Percentiles rank a stretch among this genome's conserved stretches.
Conservation (phyloP, 2,329 filamentous ascomycete species). For the Penicillium sumatraense region DNA sequence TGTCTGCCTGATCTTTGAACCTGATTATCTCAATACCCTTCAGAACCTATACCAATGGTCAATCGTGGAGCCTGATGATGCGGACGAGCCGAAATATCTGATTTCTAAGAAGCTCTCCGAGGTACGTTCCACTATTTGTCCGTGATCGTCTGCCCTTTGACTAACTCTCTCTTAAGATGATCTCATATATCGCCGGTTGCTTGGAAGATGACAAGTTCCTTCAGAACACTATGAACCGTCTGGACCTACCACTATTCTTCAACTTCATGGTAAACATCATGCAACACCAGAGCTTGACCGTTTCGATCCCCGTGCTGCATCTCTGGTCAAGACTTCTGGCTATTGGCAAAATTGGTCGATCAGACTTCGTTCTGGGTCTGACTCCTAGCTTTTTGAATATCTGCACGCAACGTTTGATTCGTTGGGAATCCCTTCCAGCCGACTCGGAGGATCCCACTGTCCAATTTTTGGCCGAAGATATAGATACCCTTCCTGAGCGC, state of each 20-base stretch:
- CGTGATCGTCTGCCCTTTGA: not conserved
- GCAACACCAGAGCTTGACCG: slow-evolving; percentile 82
- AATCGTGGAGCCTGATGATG: slow-evolving; percentile 75
- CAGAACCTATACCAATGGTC: slow-evolving; percentile 80
- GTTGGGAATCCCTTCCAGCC: slow-evolving; percentile 84
- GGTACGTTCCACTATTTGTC: slow-evolving; percentile 51
- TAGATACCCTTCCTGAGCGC: slow-evolving; percentile 89
- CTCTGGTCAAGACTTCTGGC: slow-evolving; percentile 84
- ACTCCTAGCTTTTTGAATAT: slow-evolving; percentile 79
- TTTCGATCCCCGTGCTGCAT: slow-evolving; percentile 91
- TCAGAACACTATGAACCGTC: slow-evolving; percentile 60
- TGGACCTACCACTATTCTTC: slow-evolving; percentile 76
- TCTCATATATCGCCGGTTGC: slow-evolving; percentile 83
- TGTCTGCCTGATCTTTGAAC: slow-evolving; percentile 77
- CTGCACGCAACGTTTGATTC: slow-evolving; percentile 80
- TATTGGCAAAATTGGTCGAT: slow-evolving; percentile 68
- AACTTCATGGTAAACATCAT: slow-evolving; percentile 78
- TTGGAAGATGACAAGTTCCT: slow-evolving; percentile 76
- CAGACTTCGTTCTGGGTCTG: slow-evolving; percentile 61
- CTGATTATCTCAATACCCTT: slow-evolving; percentile 72
- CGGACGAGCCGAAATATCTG: slow-evolving; percentile 90
- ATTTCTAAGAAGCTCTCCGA: slow-evolving; percentile 94
- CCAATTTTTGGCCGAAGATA: slow-evolving; percentile 86
- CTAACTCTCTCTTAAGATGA: slow-evolving; percentile 60
- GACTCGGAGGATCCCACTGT: slow-evolving; percentile 80